Percentiles rank a stretch among this genome's conserved stretches.
Conservation (phyloP, 2,329 filamentous ascomycete species). For the Monosporascus sp. region DNA sequence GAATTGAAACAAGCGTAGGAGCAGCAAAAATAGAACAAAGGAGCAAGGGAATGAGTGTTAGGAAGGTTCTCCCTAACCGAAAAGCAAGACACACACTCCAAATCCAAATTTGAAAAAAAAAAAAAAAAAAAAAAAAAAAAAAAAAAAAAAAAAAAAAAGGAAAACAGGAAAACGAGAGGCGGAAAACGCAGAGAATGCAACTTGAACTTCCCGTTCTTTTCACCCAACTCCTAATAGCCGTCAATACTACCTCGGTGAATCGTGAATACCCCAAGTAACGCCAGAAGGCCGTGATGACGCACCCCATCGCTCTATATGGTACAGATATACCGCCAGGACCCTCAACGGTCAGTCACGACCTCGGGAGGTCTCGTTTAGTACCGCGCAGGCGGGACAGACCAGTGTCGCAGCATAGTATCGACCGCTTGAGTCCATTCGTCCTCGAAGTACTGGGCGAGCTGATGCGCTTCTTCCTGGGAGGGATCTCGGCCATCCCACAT, state of each 20-base stretch:
- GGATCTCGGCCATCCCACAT: slow-evolving; percentile 66
- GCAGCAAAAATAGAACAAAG: background rate
- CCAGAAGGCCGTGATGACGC: background rate
- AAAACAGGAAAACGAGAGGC: background rate
- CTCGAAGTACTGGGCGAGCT: slow-evolving; percentile 58
- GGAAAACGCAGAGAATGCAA: background rate
- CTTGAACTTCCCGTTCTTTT: background rate
- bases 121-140: no score
- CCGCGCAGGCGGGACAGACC: slow-evolving; percentile 56
- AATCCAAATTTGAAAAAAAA: background rate
- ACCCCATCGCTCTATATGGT: background rate
- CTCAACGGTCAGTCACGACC: background rate
- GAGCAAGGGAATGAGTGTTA: background rate
- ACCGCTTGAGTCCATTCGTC: slow-evolving; percentile 64
- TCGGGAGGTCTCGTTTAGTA: slow-evolving; percentile 27
- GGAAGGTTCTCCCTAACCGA: background rate
- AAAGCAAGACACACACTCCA: background rate
- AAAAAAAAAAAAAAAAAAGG: background rate
- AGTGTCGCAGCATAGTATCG: slow-evolving; percentile 62
- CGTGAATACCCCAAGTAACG: background rate
- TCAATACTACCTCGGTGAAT: background rate
- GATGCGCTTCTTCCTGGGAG: slow-evolving; percentile 47
- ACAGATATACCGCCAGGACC: background rate
- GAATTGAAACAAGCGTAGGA: background rate
- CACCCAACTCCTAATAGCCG: background rate